phyloP scores from a whole-genome alignment of 2,329 filamentous ascomycete species.

The Alternaria consortialis region DNA sequence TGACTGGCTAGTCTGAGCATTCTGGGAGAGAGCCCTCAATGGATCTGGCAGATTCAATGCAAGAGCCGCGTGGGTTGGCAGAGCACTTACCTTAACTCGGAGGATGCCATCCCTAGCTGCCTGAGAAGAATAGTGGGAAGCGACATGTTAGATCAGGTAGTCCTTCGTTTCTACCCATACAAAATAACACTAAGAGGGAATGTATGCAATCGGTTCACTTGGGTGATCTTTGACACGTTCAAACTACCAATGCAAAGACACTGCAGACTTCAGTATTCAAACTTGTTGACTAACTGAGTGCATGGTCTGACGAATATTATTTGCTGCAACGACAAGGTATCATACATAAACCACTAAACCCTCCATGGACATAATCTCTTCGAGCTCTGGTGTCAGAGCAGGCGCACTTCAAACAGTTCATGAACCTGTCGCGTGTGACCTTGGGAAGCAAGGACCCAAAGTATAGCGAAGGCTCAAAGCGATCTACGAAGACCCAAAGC shows the following conservation, averaged over 20 bases:
- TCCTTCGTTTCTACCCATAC: not conserved
- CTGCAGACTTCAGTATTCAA: not conserved
- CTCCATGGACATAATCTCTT: not conserved
- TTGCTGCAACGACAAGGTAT: conserved; percentile 5
- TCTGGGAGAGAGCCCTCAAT: not conserved
- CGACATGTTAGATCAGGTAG: not conserved
- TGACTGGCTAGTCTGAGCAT: not conserved
- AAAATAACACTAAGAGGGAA: not conserved
- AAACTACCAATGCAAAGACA: no score
- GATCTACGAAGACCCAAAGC: conserved; percentile 4
- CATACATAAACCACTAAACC: not conserved
- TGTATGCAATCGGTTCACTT: not conserved
- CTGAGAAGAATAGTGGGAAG: not conserved
- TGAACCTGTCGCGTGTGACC: not conserved
- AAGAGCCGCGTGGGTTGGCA: not conserved
- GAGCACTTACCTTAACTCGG: not conserved
- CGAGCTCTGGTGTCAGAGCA: not conserved
- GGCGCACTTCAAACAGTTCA: not conserved
- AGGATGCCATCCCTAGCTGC: not conserved
- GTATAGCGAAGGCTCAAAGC: not conserved
- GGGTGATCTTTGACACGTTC: no score
- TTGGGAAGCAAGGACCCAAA: not conserved
- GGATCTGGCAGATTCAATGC: not conserved
- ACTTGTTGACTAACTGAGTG: rapidly evolving
- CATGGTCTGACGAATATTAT: not conserved